Evolutionary conservation across 1,139 yeast genomes (phyloP), one percentile per base, ranked within the genome.

Genomic region (Lodderomyces oxycetoniae): DNA sequence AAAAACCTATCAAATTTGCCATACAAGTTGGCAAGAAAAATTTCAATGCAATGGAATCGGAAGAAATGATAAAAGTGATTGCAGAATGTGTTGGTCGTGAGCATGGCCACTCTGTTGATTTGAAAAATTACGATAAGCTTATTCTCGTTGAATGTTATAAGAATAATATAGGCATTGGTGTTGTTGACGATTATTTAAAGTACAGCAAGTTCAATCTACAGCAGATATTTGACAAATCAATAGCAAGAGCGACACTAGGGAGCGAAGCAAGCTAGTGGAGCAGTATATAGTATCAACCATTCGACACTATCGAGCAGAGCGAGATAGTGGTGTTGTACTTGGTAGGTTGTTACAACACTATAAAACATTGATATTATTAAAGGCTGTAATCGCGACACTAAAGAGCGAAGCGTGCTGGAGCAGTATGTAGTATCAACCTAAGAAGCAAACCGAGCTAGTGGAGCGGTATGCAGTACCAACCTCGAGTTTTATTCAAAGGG

Each of bases 131-230:
- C 50, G 95, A 88, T 39, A 80, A 80, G 49, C 63, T 91, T 47
- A 76, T 91, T 33, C 53, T 91, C 39, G 83, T 91, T 2, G 96
- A 88, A 53, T 85, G 96, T 51, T 91, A 80, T 60, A 89, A 88
- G 55, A 82, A 75, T 41, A 82, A 79, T 48, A 72, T 85, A 30
- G 95, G 95, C 3, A 79, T 83, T 76, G 73, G 88, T 52, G 89
- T 87, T 12, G 88, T 84, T 5, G 72, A 74, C 33, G 71, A 74
- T 41, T 86, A 74, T 50, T 78, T 79, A 28, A 55, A 59, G 38
- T 57, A 67, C 38, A 72, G 69, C 42, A 72, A 74, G 50, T 79
- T 63, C 55, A 81, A 81, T 47, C 59, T 81, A 37, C 83, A 80
- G 52, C 81, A 74, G 53, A 74, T 80, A 10, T 77, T 65, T 45